A percentile compares a stretch with the other conserved stretches of the same genome.
Conservation (phyloP, 148 eudicot genomes). For the Simmondsia chinensis region DNA sequence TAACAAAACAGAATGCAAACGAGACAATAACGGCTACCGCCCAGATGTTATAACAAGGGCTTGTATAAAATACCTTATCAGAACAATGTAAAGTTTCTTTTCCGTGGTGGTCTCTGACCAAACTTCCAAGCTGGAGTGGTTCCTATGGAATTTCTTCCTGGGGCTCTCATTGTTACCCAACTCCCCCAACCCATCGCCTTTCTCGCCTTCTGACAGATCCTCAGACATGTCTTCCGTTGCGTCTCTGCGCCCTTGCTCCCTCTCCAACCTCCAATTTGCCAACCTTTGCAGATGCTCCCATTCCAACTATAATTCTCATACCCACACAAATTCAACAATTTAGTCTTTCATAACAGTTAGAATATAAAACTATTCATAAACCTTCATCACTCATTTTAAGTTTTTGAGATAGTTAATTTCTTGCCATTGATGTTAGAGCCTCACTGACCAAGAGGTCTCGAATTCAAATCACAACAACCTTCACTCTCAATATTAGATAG, state of each 20-base stretch:
- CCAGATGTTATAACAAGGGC: too few relatives aligned
- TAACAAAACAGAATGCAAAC: too few relatives aligned
- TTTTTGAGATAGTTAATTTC: too few relatives aligned
- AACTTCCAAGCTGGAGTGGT: constrained; percentile 33
- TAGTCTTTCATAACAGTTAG: too few relatives aligned
- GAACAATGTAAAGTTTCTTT: constrained; percentile 63
- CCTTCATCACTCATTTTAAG: too few relatives aligned
- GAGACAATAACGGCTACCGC: too few relatives aligned
- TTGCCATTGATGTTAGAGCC: too few relatives aligned
- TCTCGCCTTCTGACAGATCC: constrained; percentile 63
- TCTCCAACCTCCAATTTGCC: constrained; percentile 41
- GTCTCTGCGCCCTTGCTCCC: constrained; percentile 57
- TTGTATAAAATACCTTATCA: constrained; percentile 45
- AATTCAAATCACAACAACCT: too few relatives aligned
- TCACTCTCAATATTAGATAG: too few relatives aligned
- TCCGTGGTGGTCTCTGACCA: constrained; percentile 60
- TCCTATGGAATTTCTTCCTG: constrained; percentile 28
- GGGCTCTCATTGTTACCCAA: constrained; percentile 30
- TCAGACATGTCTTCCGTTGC: constrained; percentile 64
- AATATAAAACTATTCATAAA: too few relatives aligned
- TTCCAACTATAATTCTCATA: constrained; percentile 32
- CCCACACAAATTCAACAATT: not conserved
- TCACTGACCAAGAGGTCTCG: too few relatives aligned
- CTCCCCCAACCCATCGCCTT: constrained; percentile 41
- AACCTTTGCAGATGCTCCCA: constrained; percentile 53